Conservation (phyloP, 2,329 filamentous ascomycete genomes). For the Fusarium miscanthi region DNA sequence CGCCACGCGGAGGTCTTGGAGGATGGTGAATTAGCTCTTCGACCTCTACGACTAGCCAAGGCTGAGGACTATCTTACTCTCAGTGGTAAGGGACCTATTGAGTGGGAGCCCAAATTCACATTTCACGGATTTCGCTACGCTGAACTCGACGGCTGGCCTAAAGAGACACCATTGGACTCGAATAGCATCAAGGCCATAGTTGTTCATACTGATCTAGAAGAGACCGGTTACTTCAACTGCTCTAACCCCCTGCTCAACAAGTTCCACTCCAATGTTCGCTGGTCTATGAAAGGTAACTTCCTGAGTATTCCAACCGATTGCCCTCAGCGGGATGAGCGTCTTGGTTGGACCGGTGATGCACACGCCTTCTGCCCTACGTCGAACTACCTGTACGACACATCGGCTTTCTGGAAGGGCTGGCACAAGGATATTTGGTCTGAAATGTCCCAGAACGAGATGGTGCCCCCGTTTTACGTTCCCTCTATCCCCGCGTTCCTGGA, state of each 20-base stretch:
- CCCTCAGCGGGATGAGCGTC: slow-evolving; percentile 64
- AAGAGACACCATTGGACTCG: slow-evolving; percentile 40
- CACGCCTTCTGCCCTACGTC: slow-evolving; percentile 63
- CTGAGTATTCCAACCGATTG: slow-evolving; percentile 68
- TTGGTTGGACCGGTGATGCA: slow-evolving; percentile 63
- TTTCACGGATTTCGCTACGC: slow-evolving; percentile 67
- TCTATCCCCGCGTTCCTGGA: background rate
- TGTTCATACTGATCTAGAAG: slow-evolving; percentile 63
- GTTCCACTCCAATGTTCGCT: slow-evolving; percentile 64
- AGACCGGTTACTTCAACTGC: slow-evolving; percentile 62
- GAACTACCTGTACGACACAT: slow-evolving; percentile 64
- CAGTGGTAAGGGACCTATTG: background rate
- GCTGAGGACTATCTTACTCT: slow-evolving; percentile 50
- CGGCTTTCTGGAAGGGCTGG: slow-evolving; percentile 55
- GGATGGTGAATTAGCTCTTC: slow-evolving; percentile 53
- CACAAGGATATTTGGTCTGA: slow-evolving; percentile 32
- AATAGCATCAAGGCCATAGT: slow-evolving; percentile 43
- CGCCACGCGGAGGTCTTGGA: slow-evolving; percentile 68
- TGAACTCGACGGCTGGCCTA: slow-evolving; percentile 58
- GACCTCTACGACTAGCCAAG: slow-evolving; percentile 56
- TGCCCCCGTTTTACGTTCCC: slow-evolving; percentile 12
- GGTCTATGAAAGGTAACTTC: slow-evolving; percentile 70
- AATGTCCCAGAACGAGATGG: slow-evolving; percentile 19
- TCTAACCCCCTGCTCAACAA: slow-evolving; percentile 64
- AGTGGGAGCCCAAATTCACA: slow-evolving; percentile 56